Conservation (phyloP, 768 basidiomycete genomes). For the Trametes cubensis region DNA sequence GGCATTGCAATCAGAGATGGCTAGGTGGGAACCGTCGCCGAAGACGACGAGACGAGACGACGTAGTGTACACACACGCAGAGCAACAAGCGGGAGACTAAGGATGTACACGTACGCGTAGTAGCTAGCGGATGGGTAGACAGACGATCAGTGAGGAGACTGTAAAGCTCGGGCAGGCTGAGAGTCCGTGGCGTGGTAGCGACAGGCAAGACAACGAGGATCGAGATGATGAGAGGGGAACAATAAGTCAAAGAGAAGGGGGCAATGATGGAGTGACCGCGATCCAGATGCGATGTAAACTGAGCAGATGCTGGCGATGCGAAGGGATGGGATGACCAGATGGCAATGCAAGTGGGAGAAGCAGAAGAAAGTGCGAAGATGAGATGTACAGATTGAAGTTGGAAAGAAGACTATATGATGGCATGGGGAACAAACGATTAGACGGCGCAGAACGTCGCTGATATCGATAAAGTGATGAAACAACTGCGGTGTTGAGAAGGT, state of each 20-base stretch:
- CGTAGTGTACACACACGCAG: conserved; percentile 1
- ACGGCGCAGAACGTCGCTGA: conserved; percentile 13
- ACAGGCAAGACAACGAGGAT: too few species aligned
- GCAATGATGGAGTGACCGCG: conserved; percentile 3
- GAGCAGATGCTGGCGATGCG: neutral
- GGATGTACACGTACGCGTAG: conserved; percentile 9
- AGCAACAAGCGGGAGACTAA: neutral
- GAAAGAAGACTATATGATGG: neutral
- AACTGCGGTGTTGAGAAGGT: neutral
- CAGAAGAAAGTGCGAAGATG: neutral
- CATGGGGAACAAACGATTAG: conserved; percentile 6
- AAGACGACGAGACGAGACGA: neutral
- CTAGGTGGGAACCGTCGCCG: too few species aligned
- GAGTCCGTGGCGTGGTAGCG: neutral
- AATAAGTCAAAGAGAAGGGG: neutral
- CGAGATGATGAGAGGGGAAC: neutral
- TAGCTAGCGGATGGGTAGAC: too few species aligned
- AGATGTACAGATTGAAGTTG: conserved; percentile 7
- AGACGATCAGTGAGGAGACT: neutral
- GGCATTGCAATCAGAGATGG: too few species aligned
- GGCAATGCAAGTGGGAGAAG: conserved; percentile 1
- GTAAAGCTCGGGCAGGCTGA: conserved; percentile 7
- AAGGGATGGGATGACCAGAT: neutral
- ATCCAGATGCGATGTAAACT: conserved; percentile 13
- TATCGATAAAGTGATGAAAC: conserved; percentile 9